phyloP scores from a whole-genome alignment of 2,329 filamentous ascomycete genomes.

The Lecanicillium sp. region DNA sequence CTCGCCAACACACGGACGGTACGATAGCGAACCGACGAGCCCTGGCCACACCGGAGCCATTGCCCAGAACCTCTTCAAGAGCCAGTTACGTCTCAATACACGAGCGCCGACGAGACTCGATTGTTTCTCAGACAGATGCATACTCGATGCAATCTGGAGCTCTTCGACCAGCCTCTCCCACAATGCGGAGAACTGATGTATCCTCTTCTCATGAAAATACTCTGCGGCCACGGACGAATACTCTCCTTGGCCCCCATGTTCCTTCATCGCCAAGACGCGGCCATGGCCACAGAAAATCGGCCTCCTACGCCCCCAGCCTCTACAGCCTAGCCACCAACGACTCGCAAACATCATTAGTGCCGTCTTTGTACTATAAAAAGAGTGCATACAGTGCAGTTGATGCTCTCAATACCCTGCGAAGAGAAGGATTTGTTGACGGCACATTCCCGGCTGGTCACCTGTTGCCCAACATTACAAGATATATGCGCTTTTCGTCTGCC shows the following conservation, averaged over 20 bases:
- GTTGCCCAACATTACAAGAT: slow-evolving; percentile 54
- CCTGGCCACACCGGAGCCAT: slow-evolving; percentile 18
- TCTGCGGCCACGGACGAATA: slow-evolving; percentile 14
- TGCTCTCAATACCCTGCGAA: slow-evolving; percentile 39
- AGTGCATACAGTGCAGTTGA: slow-evolving; percentile 40
- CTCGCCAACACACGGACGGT: slow-evolving; percentile 3
- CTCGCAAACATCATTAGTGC: slow-evolving; percentile 45
- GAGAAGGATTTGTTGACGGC: slow-evolving; percentile 47
- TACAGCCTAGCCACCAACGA: slow-evolving; percentile 52
- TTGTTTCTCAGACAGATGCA: slow-evolving; percentile 49
- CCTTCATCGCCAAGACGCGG: slow-evolving; percentile 9
- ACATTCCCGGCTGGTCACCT: slow-evolving; percentile 54
- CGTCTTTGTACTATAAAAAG: slow-evolving; percentile 40
- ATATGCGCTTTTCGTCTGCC: slow-evolving; percentile 60
- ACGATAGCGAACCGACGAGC: slow-evolving; percentile 3
- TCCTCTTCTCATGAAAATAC: slow-evolving; percentile 3
- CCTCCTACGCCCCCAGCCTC: slow-evolving; percentile 41
- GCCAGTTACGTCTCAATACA: slow-evolving; percentile 43
- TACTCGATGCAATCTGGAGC: slow-evolving; percentile 43
- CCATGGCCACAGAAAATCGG: slow-evolving; percentile 16
- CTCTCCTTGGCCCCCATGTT: slow-evolving; percentile 1
- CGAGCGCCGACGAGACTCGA: slow-evolving; percentile 43
- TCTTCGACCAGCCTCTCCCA: slow-evolving; percentile 37
- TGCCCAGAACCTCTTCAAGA: slow-evolving; percentile 33
- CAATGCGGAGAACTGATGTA: slow-evolving; percentile 17